Evolutionary conservation across 2,329 filamentous ascomycete genomes (phyloP), one percentile per base, ranked within the genome.

Genomic region (Penicillium oxalicum): DNA sequence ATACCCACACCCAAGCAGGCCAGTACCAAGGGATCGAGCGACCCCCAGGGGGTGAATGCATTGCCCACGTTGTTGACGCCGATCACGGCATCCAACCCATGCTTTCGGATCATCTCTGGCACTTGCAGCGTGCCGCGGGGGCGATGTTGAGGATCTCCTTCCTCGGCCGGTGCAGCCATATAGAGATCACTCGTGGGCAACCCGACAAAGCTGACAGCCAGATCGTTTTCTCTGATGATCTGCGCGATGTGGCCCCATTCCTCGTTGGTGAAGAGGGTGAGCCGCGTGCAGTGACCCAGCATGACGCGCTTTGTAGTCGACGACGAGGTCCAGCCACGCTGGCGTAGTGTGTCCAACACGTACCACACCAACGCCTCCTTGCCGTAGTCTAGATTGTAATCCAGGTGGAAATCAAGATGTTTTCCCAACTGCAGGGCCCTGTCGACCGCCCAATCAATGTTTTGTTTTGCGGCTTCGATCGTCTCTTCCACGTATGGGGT

Each of bases 51-150:
- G 5, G 85, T 88, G 58, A 88, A 88, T 0, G 84, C 83, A 61
- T 88, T 88, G 13, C 84, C 84, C 11, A 88, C 79, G 58, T 88
- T 88, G 60, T 88, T 88, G 34, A 86, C 75, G 2, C 81, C 78
- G 4, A 88, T 74, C 11, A 80, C 81, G 18, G 76, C 81, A 50
- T 81, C 74, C 3, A 88, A 62, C 0, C 73, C 74, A 51, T 81
- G 75, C 24, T 78, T 70, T 35, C 75, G 71, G 51, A 87, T 83
- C 68, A 88, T 71, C 4, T 78, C 69, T 0, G 78, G 74, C 1
- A 87, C 70, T 38, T 80, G 76, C 12, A 88, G 68, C 0, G 84
- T 88, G 1, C 82, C 83, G 50, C 84, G 74, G 1, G 74, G 70
- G 5, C 70, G 60, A 24, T 64, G 52, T 4, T 57, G 66, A 2